Evolutionary conservation across 768 basidiomycete species (phyloP).

Genomic region (Lactarius indigo): DNA sequence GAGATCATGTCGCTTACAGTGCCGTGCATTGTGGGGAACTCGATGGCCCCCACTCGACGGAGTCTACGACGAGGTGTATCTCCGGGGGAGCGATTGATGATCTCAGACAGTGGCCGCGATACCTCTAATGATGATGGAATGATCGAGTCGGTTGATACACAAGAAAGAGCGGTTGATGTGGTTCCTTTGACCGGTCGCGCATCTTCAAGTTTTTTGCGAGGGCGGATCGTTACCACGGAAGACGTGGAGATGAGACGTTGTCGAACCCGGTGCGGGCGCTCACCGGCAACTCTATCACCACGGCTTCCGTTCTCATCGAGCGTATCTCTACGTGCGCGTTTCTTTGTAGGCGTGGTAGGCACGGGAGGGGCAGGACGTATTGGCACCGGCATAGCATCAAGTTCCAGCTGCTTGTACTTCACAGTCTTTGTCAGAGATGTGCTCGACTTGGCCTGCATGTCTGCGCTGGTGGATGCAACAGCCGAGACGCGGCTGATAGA

Average conservation of each 20-base stretch:
- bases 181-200: background rate
- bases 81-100: slow-evolving; percentile 11
- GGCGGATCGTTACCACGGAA: slow-evolving; percentile 25
- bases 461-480: slow-evolving; percentile 1
- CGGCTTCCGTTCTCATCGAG: slow-evolving; percentile 21
- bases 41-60: slow-evolving; percentile 25
- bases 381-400: slow-evolving; percentile 10
- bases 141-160: slow-evolving; percentile 3
- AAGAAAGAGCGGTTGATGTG: slow-evolving; percentile 4
- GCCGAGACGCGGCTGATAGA: slow-evolving; percentile 13
- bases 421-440: slow-evolving; percentile 8
- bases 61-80: slow-evolving; percentile 19
- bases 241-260: slow-evolving; percentile 25
- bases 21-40: slow-evolving; percentile 14
- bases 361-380: slow-evolving; percentile 8
- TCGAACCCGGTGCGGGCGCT: slow-evolving; percentile 21
- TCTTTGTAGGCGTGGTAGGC: slow-evolving; percentile 15
- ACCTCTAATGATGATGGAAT: slow-evolving; percentile 13
- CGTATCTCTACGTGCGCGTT: slow-evolving; percentile 24
- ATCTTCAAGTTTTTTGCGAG: slow-evolving; percentile 13
- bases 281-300: slow-evolving; percentile 10
- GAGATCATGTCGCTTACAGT: background rate
- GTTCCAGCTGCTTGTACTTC: slow-evolving; percentile 14
- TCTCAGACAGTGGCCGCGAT: slow-evolving; percentile 20
- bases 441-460: background rate